Base-by-base conservation (phyloP, 768 basidiomycete species). In the Rhodotorula taiwanensis region DNA sequence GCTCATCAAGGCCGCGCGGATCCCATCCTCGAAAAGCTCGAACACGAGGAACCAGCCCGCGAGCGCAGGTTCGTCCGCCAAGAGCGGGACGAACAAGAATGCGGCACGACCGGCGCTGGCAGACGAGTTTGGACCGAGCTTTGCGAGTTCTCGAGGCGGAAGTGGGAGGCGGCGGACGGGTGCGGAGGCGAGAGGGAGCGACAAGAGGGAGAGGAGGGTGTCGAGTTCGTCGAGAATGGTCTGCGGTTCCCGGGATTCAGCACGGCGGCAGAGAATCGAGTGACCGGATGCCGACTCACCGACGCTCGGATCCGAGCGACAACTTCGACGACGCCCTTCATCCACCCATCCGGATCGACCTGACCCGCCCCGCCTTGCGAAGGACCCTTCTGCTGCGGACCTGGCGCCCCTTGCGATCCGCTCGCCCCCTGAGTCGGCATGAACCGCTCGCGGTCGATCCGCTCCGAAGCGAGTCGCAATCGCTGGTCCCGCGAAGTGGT, bases 11-110 rank as follows among this genome's bases (percentile, higher is more conserved):
- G 89, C 92, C 72, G 86, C 92, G 51, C 83, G 83, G 71, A 90
- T 86, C 55, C 84, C 82, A 50, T 84, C 53, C 3, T 89, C 86
- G 0, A 84, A 84, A 65, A 91, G 83, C 45, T 90, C 85, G 30
- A 93, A 80, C 16, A 89, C 88, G 44, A 95, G 83, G 74, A 89
- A 91, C 73, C 93, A 87, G 49, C 78, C 81, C 2, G 86, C 84
- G 72, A 88, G 89, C 83, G 73, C 13, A 2, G 28, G 20, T 41
- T 8, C 20, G 30, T 11, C 42, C 42, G 41, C 23, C 21, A 33
- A 23, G 15, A 68, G 57, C 11, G 51, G 60, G 1, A 65, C 54
- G 47, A 65, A 69, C 1, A 62, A 27, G 41, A 55, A 93, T 80
- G 70, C 87, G 85, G n/a, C 41, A 20, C 52, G 27, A 48, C 76